These are phyloP conservation scores for Aspergillus sojae DNA, from an alignment of 2,329 filamentous ascomycete species.

Conservation along the genomic window DNA sequence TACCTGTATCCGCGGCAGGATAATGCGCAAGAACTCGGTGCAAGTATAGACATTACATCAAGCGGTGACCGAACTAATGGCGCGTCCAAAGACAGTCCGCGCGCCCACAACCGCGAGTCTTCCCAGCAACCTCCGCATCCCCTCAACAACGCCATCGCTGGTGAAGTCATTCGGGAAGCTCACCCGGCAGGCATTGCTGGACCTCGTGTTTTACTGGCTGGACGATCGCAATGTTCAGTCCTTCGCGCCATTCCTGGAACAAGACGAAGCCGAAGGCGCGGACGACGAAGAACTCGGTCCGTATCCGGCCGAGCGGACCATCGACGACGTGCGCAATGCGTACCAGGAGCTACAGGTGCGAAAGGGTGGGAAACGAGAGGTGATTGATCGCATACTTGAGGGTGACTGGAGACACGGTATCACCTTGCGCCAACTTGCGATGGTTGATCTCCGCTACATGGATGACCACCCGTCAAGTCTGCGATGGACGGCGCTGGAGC, in stretches of 20 bases:
- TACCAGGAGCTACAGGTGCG: slow-evolving; percentile 63
- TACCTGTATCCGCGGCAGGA: background rate
- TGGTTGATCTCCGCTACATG: slow-evolving; percentile 56
- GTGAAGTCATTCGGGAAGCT: slow-evolving; percentile 69
- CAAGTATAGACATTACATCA: background rate
- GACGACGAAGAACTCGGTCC: slow-evolving; percentile 66
- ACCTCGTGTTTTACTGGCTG: slow-evolving; percentile 77
- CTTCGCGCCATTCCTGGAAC: slow-evolving; percentile 62
- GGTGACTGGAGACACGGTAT: slow-evolving; percentile 61
- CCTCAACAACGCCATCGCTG: slow-evolving; percentile 65
- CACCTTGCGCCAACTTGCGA: slow-evolving; percentile 58
- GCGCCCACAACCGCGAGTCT: slow-evolving; percentile 73
- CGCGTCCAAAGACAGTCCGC: slow-evolving; percentile 37
- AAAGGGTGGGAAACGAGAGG: slow-evolving; percentile 56
- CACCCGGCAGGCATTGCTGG: slow-evolving; percentile 71
- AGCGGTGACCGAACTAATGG: slow-evolving; percentile 23
- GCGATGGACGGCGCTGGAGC: slow-evolving; percentile 58
- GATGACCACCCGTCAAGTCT: slow-evolving; percentile 55
- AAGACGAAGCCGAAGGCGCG: slow-evolving; percentile 51
- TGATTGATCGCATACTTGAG: slow-evolving; percentile 59
- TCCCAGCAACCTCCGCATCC: slow-evolving; percentile 70
- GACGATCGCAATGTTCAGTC: slow-evolving; percentile 64
- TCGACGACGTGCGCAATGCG: slow-evolving; percentile 67
- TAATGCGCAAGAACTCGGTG: background rate
- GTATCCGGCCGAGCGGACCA: slow-evolving; percentile 67